Base-by-base conservation (phyloP, 805 yeast genomes). In the Spathaspora boniae region DNA sequence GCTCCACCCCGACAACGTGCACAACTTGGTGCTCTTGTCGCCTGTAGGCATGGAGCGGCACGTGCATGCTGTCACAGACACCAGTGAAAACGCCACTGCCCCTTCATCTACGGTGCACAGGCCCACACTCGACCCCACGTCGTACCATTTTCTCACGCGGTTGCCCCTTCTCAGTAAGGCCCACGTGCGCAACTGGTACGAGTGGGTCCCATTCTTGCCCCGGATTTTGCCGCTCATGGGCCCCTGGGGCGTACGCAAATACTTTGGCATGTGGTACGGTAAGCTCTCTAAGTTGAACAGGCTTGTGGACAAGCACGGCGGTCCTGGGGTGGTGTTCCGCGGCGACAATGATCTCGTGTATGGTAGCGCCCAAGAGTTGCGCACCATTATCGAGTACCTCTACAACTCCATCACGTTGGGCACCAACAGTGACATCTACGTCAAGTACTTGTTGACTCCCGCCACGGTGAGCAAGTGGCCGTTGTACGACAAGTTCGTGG, bases 11-110 rank as follows among this genome's bases (percentile, higher is more conserved):
- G 52, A 72, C 0, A 52, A 66, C 4, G 65, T 86, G 5, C 58
- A 68, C 11, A 72, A 73, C 40, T 57, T 86, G 44, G 64, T 82
- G 2, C 60, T 85, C 16, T 72, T 82, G 3, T 79, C 87, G 9
- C 95, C 95, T 0, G 84, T 82, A 0, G 95, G 95, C 0, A 78
- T 85, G 14, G 94, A 86, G 47, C 65, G 86, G 29, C 76, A 76
- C 31, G 72, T 82, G 0, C 77, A 69, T 50, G 79, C 89, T 0
- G 58, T 82, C 3, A 71, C 70, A 2, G 70, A 70, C 39, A 68
- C 72, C 15, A 31, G 31, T 28, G 23, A 26, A 11, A 9, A 22
- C 11, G 12, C 38, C 7, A 20, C 36, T 5, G 26, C 26, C n/a
- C n/a, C n/a, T n/a, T n/a, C n/a, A n/a, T n/a, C n/a, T n/a, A n/a